phyloP scores from a whole-genome alignment of 2,329 filamentous ascomycete genomes.

The Sporothrix inflata region DNA sequence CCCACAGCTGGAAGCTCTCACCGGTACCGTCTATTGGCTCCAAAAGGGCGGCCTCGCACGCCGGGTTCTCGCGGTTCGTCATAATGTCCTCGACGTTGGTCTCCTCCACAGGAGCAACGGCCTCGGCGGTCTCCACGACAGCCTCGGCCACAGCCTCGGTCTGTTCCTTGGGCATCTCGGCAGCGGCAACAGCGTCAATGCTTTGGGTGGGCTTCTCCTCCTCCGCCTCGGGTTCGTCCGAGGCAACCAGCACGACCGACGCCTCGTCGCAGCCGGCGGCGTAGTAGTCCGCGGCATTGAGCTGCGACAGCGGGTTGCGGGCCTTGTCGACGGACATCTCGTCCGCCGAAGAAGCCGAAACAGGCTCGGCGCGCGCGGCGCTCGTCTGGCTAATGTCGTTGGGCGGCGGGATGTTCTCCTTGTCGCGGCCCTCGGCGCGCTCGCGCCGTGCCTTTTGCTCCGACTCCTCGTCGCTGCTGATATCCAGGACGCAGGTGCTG shows the following conservation, averaged over 20 bases:
- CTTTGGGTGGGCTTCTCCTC: neutral
- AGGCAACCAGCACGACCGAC: conserved; percentile 63
- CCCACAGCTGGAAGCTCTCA: conserved; percentile 70
- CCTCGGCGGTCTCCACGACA: neutral
- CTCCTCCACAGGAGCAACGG: neutral
- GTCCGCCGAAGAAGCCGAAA: conserved; percentile 42
- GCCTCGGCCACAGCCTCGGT: neutral
- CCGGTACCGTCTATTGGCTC: conserved; percentile 61
- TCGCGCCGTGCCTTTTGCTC: conserved; percentile 57
- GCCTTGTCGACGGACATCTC: conserved; percentile 66
- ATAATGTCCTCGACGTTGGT: conserved; percentile 46
- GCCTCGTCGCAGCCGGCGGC: conserved; percentile 66
- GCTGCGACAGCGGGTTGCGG: conserved; percentile 67
- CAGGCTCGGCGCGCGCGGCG: neutral
- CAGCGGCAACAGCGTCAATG: conserved; percentile 31
- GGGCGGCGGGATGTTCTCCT: conserved; percentile 88
- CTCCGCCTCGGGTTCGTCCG: conserved; percentile 37
- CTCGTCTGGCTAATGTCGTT: conserved; percentile 66
- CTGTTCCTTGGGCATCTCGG: neutral
- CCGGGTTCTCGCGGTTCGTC: conserved; percentile 42
- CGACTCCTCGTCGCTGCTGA: conserved; percentile 83
- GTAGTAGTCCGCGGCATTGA: conserved; percentile 70
- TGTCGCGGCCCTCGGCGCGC: conserved; percentile 68
- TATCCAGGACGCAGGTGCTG: conserved; percentile 82
- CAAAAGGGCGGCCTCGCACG: conserved; percentile 52